phyloP scores from a whole-genome alignment of 176 grass and related monocot genomes.

The Pontederia crassipes region DNA sequence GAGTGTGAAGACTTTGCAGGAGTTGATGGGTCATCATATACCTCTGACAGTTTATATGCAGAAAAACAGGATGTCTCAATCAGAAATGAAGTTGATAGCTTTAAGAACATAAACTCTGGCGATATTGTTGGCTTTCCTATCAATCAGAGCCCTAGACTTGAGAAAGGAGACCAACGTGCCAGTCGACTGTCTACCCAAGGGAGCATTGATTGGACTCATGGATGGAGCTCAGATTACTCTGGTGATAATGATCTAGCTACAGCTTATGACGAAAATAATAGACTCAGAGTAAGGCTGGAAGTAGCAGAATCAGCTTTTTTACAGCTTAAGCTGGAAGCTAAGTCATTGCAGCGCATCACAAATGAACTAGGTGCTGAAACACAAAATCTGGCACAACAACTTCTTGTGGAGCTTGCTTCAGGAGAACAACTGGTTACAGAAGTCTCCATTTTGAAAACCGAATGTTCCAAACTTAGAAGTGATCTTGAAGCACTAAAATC shows the following conservation, averaged over 20 bases:
- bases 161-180: conserved; percentile 24
- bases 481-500: conserved; percentile 76
- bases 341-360: conserved; percentile 60
- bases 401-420: conserved; percentile 72
- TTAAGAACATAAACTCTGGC: conserved; percentile 33
- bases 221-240: conserved; percentile 54
- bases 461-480: conserved; percentile 66
- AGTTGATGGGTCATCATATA: conserved; percentile 49
- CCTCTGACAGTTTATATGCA: conserved; percentile 59
- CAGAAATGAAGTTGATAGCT: conserved; percentile 42
- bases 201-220: conserved; percentile 67
- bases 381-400: conserved; percentile 46
- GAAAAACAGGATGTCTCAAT: conserved; percentile 74
- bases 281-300: conserved; percentile 66
- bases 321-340: conserved; percentile 78
- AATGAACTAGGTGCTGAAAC: conserved; percentile 71
- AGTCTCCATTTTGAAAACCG: conserved; percentile 63
- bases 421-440: conserved; percentile 61
- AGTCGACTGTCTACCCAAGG: conserved; percentile 63
- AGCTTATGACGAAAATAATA: conserved; percentile 70
- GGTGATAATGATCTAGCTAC: conserved; percentile 47
- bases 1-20: conserved; percentile 51
- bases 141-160: conserved; percentile 42
- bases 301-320: conserved; percentile 78
- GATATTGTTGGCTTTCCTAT: conserved; percentile 29